A percentile compares a stretch with the other conserved stretches of the same genome.
These are phyloP conservation scores for Triticum dicoccoides DNA, from an alignment of 176 grass and related monocot genomes.

Conservation along the genomic window DNA sequence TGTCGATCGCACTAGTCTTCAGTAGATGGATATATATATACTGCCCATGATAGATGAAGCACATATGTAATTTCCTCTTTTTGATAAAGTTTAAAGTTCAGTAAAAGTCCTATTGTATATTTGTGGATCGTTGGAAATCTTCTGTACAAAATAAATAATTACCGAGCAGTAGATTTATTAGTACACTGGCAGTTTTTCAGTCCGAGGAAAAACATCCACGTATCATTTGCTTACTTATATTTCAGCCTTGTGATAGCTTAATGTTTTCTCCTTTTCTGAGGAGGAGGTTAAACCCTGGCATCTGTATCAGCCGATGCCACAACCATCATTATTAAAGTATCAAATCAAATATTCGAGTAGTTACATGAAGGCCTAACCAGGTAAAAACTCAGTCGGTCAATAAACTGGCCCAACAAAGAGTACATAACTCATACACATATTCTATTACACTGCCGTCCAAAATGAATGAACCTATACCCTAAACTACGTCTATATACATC, in stretches of 20 bases:
- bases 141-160: conserved; percentile 44
- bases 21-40: not conserved
- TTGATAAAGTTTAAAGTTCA: not conserved
- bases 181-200: not conserved
- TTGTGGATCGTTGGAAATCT: conserved; percentile 20
- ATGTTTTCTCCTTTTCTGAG: not conserved
- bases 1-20: not conserved
- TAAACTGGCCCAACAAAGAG: no score
- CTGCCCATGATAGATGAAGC: conserved; percentile 10
- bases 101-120: conserved; percentile 19
- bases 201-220: not conserved
- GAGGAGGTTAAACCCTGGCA: no score
- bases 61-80: conserved; percentile 21
- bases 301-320: no score
- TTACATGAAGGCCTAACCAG: no score
- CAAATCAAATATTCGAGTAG: no score
- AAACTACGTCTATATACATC: no score
- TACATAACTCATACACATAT: no score
- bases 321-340: no score
- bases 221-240: not conserved
- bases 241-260: not conserved
- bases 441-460: no score
- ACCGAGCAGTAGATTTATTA: not conserved
- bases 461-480: no score
- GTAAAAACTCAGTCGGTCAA: no score